Conservation (phyloP, 306 rosid species). For the Vigna radiata region DNA sequence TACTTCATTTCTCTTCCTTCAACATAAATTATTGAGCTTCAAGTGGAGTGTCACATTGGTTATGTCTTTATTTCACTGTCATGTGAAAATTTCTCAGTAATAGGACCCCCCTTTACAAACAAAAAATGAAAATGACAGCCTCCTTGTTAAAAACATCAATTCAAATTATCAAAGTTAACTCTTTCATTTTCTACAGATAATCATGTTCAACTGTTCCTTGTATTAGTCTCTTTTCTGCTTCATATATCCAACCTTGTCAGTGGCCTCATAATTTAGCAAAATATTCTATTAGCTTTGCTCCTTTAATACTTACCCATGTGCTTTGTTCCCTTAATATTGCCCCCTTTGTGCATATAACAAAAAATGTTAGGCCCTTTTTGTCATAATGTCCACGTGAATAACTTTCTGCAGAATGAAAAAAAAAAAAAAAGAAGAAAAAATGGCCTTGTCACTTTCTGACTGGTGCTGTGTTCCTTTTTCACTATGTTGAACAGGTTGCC, state of each 20-base stretch:
- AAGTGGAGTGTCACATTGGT: background rate
- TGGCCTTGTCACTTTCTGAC: background rate
- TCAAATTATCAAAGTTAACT: background rate
- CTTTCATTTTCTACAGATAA: background rate
- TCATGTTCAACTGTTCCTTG: background rate
- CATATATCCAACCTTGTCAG: background rate
- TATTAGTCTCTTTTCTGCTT: background rate
- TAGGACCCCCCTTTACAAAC: background rate
- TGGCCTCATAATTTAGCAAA: background rate
- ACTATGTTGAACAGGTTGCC: constrained; percentile 42
- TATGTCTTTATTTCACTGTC: constrained; percentile 9
- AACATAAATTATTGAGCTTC: background rate
- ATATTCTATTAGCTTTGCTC: background rate
- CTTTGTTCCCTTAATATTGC: background rate
- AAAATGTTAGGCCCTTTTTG: background rate
- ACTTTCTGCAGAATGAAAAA: background rate
- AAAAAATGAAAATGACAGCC: background rate
- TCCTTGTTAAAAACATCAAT: background rate
- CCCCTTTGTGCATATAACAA: background rate
- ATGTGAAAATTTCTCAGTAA: background rate
- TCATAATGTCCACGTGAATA: background rate
- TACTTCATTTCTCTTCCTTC: constrained; percentile 10
- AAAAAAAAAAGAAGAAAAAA: background rate
- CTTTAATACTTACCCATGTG: background rate
- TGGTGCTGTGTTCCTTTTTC: background rate